Conservation (phyloP, 805 yeast genomes). For the Starmerella roubikii region DNA sequence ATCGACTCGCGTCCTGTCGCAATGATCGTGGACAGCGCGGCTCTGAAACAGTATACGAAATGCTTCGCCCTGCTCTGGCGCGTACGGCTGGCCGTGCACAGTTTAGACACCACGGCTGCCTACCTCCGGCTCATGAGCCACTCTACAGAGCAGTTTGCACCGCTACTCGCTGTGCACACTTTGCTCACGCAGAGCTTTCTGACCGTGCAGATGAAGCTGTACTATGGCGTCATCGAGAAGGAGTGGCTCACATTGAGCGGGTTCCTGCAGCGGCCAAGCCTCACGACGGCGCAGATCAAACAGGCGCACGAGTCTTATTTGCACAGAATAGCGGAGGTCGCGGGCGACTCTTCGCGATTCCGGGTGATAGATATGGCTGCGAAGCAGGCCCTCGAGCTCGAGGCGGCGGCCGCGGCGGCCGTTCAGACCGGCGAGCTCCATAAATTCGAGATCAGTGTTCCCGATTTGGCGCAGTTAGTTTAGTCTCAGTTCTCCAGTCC, state of each 20-base stretch:
- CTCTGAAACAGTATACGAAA: conserved; percentile 45
- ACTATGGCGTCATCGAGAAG: conserved; percentile 28
- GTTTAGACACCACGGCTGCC: conserved; percentile 27
- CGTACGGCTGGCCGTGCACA: conserved; percentile 45
- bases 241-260: conserved; percentile 21
- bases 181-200: conserved; percentile 1
- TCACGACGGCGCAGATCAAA: conserved; percentile 27
- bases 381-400: background rate
- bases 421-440: too few relatives aligned
- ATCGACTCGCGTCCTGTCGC: conserved; percentile 36
- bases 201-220: conserved; percentile 27
- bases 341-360: background rate
- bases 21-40: conserved; percentile 39
- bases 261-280: background rate
- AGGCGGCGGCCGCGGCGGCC: too few relatives aligned
- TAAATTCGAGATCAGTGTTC: too few relatives aligned
- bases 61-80: conserved; percentile 81
- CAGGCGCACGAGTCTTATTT: conserved; percentile 26
- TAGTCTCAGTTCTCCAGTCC: too few relatives aligned
- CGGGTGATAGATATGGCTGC: background rate
- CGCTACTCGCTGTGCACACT: background rate
- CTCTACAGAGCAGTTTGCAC: background rate
- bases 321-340: conserved; percentile 15
- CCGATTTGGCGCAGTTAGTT: too few relatives aligned
- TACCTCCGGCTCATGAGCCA: conserved; percentile 2